phyloP scores from a whole-genome alignment of 768 basidiomycete genomes.

The Collybia nuda region DNA sequence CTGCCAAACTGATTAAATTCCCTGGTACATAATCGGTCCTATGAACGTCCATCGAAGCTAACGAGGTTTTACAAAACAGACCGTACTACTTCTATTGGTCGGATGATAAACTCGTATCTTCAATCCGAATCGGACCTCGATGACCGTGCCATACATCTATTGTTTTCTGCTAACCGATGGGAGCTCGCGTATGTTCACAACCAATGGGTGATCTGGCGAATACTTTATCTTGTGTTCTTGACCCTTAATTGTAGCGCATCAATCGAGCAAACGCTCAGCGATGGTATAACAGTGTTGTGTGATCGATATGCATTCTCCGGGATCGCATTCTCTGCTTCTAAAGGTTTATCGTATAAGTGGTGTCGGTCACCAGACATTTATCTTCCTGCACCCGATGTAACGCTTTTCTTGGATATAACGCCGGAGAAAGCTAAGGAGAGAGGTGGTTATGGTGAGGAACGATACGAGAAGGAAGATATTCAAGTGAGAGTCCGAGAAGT shows the following conservation, averaged over 20 bases:
- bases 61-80: constrained; percentile 44
- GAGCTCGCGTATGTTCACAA: constrained; percentile 67
- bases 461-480: constrained; percentile 82
- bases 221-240: background rate
- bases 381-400: constrained; percentile 87
- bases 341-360: constrained; percentile 76
- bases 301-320: constrained; percentile 98
- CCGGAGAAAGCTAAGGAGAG: constrained; percentile 67
- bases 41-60: background rate
- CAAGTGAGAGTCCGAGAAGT: constrained; percentile 62
- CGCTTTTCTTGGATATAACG: constrained; percentile 82
- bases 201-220: background rate
- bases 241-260: constrained; percentile 39
- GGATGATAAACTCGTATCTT: constrained; percentile 92
- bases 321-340: constrained; percentile 80
- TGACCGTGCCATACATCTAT: constrained; percentile 87
- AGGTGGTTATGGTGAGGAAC: constrained; percentile 83
- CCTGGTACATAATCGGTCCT: constrained; percentile 61
- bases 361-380: constrained; percentile 84
- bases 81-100: constrained; percentile 85
- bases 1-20: constrained; percentile 75
- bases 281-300: constrained; percentile 77
- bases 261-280: constrained; percentile 57
- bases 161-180: constrained; percentile 98
- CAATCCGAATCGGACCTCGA: constrained; percentile 83